These are phyloP conservation scores for Rhizopogon vinicolor DNA, from an alignment of 768 basidiomycete genomes.

Conservation along the genomic window DNA sequence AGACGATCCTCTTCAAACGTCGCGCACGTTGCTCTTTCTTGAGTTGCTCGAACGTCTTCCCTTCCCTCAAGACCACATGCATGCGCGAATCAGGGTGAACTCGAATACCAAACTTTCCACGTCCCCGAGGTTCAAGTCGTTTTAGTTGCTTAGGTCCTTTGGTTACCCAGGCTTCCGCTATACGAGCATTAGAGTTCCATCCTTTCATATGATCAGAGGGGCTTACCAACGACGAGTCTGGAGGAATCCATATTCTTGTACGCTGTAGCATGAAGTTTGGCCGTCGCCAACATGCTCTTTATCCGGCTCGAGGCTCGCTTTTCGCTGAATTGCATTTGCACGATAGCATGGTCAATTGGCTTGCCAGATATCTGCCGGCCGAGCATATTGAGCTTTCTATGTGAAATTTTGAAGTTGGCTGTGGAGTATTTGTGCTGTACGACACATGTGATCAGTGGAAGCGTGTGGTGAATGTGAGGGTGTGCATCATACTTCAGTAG, in stretches of 20 bases:
- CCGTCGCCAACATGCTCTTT: constrained; percentile 83
- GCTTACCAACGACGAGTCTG: constrained; percentile 81
- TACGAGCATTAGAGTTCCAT: neutral
- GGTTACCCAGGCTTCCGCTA: constrained; percentile 93
- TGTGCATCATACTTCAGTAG: constrained; percentile 21
- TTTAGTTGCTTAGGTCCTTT: constrained; percentile 67
- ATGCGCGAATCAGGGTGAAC: constrained; percentile 72
- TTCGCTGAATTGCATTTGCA: constrained; percentile 96
- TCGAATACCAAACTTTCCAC: constrained; percentile 76
- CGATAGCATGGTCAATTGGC: constrained; percentile 91
- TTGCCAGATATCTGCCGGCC: constrained; percentile 84
- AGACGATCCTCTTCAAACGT: constrained; percentile 73
- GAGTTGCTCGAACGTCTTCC: constrained; percentile 69
- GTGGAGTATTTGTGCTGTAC: constrained; percentile 89
- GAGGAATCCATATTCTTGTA: constrained; percentile 70
- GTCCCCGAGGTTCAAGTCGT: constrained; percentile 77
- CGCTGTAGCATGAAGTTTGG: constrained; percentile 77
- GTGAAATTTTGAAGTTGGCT: constrained; percentile 88
- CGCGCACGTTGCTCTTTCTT: constrained; percentile 57
- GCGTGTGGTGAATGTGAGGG: neutral
- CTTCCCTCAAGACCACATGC: constrained; percentile 74
- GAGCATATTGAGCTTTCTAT: constrained; percentile 87
- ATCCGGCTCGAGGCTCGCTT: constrained; percentile 86
- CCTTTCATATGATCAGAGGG: neutral
- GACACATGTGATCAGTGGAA: neutral